Conservation (phyloP, 192 early-diverging fungal species). For the Podila clonocystis region DNA sequence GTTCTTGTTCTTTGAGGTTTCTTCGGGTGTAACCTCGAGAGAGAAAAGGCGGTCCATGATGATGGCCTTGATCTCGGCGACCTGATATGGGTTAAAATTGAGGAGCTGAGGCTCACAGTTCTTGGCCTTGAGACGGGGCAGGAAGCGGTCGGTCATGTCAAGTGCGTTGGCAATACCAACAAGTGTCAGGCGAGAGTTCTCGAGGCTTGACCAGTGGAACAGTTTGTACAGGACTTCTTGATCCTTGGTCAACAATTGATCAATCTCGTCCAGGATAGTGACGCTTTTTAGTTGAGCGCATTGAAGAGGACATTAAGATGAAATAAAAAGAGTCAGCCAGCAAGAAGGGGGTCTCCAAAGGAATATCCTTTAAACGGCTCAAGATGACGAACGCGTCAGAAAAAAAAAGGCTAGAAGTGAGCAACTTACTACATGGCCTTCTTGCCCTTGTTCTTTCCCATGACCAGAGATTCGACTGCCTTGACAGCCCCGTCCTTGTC, state of each 20-base stretch:
- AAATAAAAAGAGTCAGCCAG: neutral
- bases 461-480: slow-evolving; percentile 61
- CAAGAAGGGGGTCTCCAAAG: neutral
- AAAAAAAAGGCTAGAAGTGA: neutral
- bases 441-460: slow-evolving; percentile 57
- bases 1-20: neutral
- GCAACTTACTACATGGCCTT: slow-evolving; percentile 59
- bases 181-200: slow-evolving; percentile 73
- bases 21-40: slow-evolving; percentile 49
- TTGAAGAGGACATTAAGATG: neutral
- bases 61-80: slow-evolving; percentile 87
- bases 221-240: slow-evolving; percentile 90
- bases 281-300: slow-evolving; percentile 56
- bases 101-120: slow-evolving; percentile 85
- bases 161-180: slow-evolving; percentile 96
- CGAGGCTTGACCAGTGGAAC: slow-evolving; percentile 78
- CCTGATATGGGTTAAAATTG: slow-evolving; percentile 90
- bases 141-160: slow-evolving; percentile 87
- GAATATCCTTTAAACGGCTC: neutral
- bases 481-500: slow-evolving; percentile 60
- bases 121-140: slow-evolving; percentile 87
- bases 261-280: slow-evolving; percentile 94
- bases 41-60: slow-evolving; percentile 83
- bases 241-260: slow-evolving; percentile 82
- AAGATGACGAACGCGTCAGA: neutral